Evolutionary conservation across 2,329 filamentous ascomycete species (phyloP), one percentile per base, ranked within the genome.

Genomic region (Elsinoe perseae): DNA sequence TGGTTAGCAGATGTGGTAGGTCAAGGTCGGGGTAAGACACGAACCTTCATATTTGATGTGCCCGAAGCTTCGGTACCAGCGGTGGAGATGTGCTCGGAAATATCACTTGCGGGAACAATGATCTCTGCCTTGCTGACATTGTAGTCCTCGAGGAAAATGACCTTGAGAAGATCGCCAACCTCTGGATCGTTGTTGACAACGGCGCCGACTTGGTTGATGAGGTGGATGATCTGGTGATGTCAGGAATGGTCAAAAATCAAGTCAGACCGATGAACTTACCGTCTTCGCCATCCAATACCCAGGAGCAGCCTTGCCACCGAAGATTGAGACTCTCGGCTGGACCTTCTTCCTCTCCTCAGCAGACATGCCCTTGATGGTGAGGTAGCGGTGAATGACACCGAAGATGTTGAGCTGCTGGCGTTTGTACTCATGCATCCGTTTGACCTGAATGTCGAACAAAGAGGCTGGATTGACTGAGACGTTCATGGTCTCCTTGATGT

Each of bases 231-330:
- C 53, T 56, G 36, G 12, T 4, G 36, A 30, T 10, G 25, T 40
- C 32, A 36, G 44, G 3, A 38, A 16, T 14, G 6, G 14, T 16
- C 4, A 6, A 2, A 46, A 12, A 36, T n/a, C 12, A 34, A 9
- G 16, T n/a, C n/a, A 34, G 16, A 9, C 4, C 9, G 20, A 40
- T 7, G 20, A 10, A 21, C 44, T 16, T 46, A 69, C 62, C 38
- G 93, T 95, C 81, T 98, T 98, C 34, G 93, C 93, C 93, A 97
- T 98, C 93, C 93, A 98, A 78, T 98, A 98, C 14, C 93, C 93
- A 0, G 93, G 93, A 1, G 93, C 93, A 23, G 93, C 93, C 75
- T 98, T 98, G 65, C 93, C 93, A 68, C 93, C 93, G 69, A 98
- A 97, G 71, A 98, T 95, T 57, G 87, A 93, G 8, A 97, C 93